Evolutionary conservation across 306 rosid species (phyloP).

Genomic region (Calophaca sinica): DNA sequence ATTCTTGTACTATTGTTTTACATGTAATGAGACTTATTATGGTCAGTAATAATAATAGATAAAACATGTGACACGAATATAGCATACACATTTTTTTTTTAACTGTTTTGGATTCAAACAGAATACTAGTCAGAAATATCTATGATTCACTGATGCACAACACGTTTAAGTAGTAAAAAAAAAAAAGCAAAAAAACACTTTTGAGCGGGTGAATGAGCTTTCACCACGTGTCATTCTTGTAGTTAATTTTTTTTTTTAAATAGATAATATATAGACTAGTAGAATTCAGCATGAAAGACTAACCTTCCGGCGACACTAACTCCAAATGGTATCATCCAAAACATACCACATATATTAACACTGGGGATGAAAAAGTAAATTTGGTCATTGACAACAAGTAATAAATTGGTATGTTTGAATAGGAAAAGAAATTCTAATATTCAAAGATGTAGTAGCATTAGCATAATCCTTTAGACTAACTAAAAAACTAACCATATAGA

Average conservation of each 20-base stretch:
- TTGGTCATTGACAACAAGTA: conserved; percentile 18
- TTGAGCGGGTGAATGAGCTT: too few species aligned
- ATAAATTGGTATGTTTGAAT: background rate
- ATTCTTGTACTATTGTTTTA: conserved; percentile 65
- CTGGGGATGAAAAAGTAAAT: conserved; percentile 47
- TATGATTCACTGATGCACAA: too few species aligned
- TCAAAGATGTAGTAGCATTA: background rate
- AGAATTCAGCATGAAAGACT: conserved; percentile 34
- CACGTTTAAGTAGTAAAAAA: too few species aligned
- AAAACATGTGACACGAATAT: background rate
- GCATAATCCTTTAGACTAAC: background rate
- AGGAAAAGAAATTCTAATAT: background rate
- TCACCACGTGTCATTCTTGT: too few species aligned
- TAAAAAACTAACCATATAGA: conserved; percentile 58
- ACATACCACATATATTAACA: conserved; percentile 57
- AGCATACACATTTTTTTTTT: too few species aligned
- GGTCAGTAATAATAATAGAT: background rate
- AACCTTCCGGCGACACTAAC: conserved; percentile 76
- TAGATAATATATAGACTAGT: too few species aligned
- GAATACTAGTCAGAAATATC: too few species aligned
- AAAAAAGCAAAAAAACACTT: too few species aligned
- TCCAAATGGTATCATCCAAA: conserved; percentile 83
- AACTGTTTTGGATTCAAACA: too few species aligned
- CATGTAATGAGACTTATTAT: conserved; percentile 15
- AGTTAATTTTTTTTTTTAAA: too few species aligned